Conservation (phyloP, 768 basidiomycete species). For the Sporobolomyces roseus region DNA sequence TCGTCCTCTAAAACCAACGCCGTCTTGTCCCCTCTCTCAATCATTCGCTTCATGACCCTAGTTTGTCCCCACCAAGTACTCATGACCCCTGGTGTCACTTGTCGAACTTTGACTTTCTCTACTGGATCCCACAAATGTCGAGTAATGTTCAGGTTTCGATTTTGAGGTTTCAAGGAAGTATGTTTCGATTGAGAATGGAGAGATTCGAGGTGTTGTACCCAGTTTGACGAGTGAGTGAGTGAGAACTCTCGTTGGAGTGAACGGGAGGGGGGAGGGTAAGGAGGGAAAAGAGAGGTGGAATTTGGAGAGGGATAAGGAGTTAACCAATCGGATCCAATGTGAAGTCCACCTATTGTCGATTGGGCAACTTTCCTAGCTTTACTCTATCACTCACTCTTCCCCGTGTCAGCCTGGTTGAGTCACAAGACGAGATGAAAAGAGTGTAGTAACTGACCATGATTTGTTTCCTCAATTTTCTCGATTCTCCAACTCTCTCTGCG, state of each 20-base stretch:
- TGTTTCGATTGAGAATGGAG: not conserved
- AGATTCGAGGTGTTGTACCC: slow-evolving; percentile 43
- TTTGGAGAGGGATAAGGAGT: slow-evolving; percentile 11
- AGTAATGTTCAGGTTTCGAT: slow-evolving; percentile 22
- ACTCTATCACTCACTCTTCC: slow-evolving; percentile 6
- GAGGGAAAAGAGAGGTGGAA: not conserved
- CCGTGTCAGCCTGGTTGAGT: too few relatives aligned
- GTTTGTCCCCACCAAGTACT: slow-evolving; percentile 44
- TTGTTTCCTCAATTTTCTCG: not conserved
- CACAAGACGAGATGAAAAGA: not conserved
- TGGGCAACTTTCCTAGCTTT: not conserved
- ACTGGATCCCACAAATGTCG: slow-evolving; percentile 35
- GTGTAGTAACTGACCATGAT: slow-evolving; percentile 19
- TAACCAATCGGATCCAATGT: slow-evolving; percentile 14
- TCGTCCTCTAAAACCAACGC: slow-evolving; percentile 46
- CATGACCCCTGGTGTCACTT: slow-evolving; percentile 42
- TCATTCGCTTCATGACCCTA: slow-evolving; percentile 38
- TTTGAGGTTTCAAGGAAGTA: not conserved
- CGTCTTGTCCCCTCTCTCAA: slow-evolving; percentile 40
- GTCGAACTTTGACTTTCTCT: slow-evolving; percentile 37
- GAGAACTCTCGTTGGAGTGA: not conserved
- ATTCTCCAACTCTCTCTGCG: slow-evolving; percentile 42
- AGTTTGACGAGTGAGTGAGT: slow-evolving; percentile 10
- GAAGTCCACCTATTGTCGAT: slow-evolving; percentile 11
- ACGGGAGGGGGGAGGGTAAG: not conserved